Evolutionary conservation across 2,329 filamentous ascomycete species (phyloP), one percentile per base, ranked within the genome.

Genomic region (Fusarium citri): DNA sequence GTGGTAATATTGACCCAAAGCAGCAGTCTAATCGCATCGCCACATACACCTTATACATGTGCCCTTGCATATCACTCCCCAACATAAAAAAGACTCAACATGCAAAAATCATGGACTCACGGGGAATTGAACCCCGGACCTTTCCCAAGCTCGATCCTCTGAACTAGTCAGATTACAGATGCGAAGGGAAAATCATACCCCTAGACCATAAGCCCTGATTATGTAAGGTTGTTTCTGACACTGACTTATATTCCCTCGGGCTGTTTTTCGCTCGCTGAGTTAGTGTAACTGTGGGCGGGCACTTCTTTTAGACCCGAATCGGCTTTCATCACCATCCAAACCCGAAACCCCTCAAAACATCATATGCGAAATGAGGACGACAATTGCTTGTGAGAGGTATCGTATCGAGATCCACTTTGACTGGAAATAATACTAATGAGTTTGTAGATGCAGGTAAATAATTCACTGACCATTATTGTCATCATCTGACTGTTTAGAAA

Each of bases 351-450:
- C 66, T 23, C 49, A 43, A 30, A 40, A 43, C 12, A 53, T 49
- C 31, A 22, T 31, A 5, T 15, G 18, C 50, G 20, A 66, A 1
- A 74, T 75, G 73, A 67, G 72, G 31, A 60, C 64, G 7, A 74
- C 74, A 10, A 72, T 75, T 37, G 73, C 73, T 31, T 75, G 73
- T 51, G 66, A 74, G 22, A 66, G 70, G 73, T 72, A 54, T 22
- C 2, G 3, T 6, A 16, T 30, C 15, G 15, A n/a, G 3, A 16
- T 11, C 9, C 34, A 16, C 6, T 16, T 6, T 16, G 11, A 2
- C 7, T 2, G 2, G 6, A 12, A 8, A 1, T 0, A 14, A 2
- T 31, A n/a, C 54, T 60, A 42, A 54, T 40, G 6, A 6, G 3
- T 3, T 2, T 10, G 7, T 53, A 75, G 73, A 47, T 75, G 73